Conservation (phyloP, 805 yeast genomes). For the Saturnispora quitensis region DNA sequence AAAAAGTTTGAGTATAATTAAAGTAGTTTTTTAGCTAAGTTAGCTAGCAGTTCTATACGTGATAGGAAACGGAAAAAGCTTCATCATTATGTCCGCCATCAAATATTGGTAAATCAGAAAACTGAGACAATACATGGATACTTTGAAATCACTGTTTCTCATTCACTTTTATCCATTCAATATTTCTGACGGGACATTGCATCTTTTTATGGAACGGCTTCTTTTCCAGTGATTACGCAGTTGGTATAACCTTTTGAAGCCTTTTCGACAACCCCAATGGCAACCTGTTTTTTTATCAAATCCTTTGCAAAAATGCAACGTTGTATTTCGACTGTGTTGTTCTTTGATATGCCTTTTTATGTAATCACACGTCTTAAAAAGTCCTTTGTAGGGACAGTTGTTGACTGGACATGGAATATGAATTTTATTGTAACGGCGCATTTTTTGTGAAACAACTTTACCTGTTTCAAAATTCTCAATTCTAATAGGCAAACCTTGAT, state of each 20-base stretch:
- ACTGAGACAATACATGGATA: too few relatives aligned
- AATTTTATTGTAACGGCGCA: conserved; percentile 1
- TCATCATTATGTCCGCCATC: too few relatives aligned
- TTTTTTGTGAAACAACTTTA: neutral
- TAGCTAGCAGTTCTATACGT: too few relatives aligned
- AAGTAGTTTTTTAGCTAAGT: too few relatives aligned
- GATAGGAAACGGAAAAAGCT: too few relatives aligned
- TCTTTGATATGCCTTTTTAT: conserved; percentile 25
- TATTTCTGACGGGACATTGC: conserved; percentile 20
- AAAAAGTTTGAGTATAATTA: too few relatives aligned
- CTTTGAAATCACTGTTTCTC: too few relatives aligned
- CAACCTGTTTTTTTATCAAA: conserved; percentile 13
- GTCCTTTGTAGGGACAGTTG: conserved; percentile 23
- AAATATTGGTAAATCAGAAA: too few relatives aligned
- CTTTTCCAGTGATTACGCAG: conserved; percentile 28
- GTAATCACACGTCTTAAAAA: conserved; percentile 24
- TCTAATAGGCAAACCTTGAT: neutral
- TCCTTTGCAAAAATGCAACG: conserved; percentile 22
- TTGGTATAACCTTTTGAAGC: conserved; percentile 27
- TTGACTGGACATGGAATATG: conserved; percentile 4
- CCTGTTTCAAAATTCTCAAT: neutral
- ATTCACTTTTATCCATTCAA: neutral
- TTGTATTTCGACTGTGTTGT: conserved; percentile 21
- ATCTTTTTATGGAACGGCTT: conserved; percentile 23
- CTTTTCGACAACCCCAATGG: conserved; percentile 26